phyloP scores from a whole-genome alignment of 176 grass and related monocot genomes.

The Zoysia pacifica region DNA sequence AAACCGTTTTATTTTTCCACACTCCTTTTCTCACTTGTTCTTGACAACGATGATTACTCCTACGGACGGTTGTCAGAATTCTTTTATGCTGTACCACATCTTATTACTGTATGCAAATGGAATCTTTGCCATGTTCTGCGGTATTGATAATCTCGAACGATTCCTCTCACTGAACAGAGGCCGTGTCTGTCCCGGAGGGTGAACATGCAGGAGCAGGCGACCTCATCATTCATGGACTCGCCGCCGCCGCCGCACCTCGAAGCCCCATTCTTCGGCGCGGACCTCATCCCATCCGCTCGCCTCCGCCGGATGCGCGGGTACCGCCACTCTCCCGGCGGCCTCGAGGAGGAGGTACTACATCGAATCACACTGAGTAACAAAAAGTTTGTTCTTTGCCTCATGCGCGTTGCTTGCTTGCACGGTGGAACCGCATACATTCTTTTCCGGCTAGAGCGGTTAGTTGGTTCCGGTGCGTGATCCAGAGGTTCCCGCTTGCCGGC shows the following conservation, averaged over 20 bases:
- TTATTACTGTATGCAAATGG: not conserved
- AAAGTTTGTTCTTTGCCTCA: not conserved
- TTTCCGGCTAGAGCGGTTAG: slow-evolving; percentile 20
- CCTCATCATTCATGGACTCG: slow-evolving; percentile 71
- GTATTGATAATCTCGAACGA: slow-evolving; percentile 31
- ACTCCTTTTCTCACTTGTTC: no score
- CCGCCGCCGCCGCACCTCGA: slow-evolving; percentile 47
- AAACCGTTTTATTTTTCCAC: no score
- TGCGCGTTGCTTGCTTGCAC: slow-evolving; percentile 33
- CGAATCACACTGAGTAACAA: not conserved
- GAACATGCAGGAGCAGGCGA: slow-evolving; percentile 62
- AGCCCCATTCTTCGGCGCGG: slow-evolving; percentile 57
- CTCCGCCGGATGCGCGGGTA: slow-evolving; percentile 64
- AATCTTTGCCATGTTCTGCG: slow-evolving; percentile 39
- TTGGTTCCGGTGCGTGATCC: slow-evolving; percentile 15
- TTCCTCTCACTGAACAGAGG: slow-evolving; percentile 44
- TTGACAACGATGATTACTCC: no score
- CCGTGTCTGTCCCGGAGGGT: slow-evolving; percentile 60
- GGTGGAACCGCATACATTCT: slow-evolving; percentile 11
- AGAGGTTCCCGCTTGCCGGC: slow-evolving; percentile 26
- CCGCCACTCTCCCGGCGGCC: slow-evolving; percentile 71
- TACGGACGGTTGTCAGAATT: no score
- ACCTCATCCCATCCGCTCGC: slow-evolving; percentile 62
- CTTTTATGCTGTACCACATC: no score
- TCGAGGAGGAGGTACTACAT: slow-evolving; percentile 77